Percentiles rank a stretch among this genome's conserved stretches.
Conservation (phyloP, 2,329 filamentous ascomycete species). For the Paraphaeosphaeria sporulosa region DNA sequence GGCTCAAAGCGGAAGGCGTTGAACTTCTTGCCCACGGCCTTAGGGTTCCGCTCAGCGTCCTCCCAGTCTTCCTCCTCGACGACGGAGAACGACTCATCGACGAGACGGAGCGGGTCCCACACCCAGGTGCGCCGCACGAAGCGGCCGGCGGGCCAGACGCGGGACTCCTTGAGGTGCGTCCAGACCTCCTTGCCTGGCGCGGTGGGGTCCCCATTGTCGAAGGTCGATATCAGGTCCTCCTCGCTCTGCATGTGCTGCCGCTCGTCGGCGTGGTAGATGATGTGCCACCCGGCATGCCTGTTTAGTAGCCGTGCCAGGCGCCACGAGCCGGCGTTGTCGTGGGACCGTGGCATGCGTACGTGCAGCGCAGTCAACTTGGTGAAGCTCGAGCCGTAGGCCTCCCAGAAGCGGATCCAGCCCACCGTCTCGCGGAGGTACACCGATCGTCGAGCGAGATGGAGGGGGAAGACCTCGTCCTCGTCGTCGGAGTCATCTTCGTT, state of each 20-base stretch:
- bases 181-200: background rate
- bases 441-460: slow-evolving; percentile 25
- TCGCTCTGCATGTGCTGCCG: slow-evolving; percentile 26
- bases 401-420: slow-evolving; percentile 39
- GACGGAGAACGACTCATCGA: background rate
- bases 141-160: slow-evolving; percentile 10
- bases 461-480: slow-evolving; percentile 15
- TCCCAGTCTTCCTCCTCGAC: background rate
- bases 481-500: slow-evolving; percentile 18
- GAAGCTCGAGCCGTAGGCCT: slow-evolving; percentile 24
- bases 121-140: slow-evolving; percentile 17
- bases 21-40: background rate
- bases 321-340: slow-evolving; percentile 28
- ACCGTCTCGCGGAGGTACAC: slow-evolving; percentile 31
- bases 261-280: slow-evolving; percentile 28
- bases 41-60: background rate
- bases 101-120: background rate
- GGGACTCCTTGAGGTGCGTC: background rate
- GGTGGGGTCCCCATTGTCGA: background rate
- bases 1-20: background rate
- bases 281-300: slow-evolving; percentile 24
- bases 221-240: slow-evolving; percentile 17
- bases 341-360: slow-evolving; percentile 32
- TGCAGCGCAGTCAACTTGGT: slow-evolving; percentile 23
- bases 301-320: slow-evolving; percentile 27